Evolutionary conservation across 345 rosid species (phyloP), one percentile per base, ranked within the genome.

Genomic region (Erysimum cheiranthoides): DNA sequence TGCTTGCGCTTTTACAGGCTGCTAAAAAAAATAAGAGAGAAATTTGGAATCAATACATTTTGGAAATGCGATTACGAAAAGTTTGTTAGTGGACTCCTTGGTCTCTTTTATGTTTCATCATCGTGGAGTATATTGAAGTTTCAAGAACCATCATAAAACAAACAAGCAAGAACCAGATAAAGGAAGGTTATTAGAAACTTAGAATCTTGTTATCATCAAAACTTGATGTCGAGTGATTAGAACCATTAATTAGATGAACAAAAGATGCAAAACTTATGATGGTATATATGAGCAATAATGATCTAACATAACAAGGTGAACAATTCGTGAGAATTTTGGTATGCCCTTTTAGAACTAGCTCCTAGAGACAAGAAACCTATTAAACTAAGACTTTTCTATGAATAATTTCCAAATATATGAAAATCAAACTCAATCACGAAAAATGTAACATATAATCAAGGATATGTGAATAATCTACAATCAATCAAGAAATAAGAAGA

Each of bases 1-100:
- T 47, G 63, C 38, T 39, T 76, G 51, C 4, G 68, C 61, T 76
- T 80, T 89, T 61, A 58, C 70, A 21, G 57, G 40, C 84, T 86
- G 83, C 60, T 6, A 62, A 14, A 38, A 54, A 17, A 38, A 46
- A 14, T 2, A 35, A 30, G 8, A 10, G 2, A 40, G 2, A 47
- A 5, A 66, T 12, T 35, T 11, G 14, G 18, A 5, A 50, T 61
- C 27, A 25, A 45, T 65, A 13, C 28, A 43, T 8, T 63, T 63
- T 62, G 17, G 10, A 66, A 49, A 8, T 12, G 43, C 79, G 49
- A 58, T 67, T 13, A 1, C 21, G 3, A 51, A 50, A 43, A 25
- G 3, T 34, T n/a, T 28, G 67, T 49, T 58, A 58, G 8, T 36
- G n/a, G n/a, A n/a, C n/a, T n/a, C n/a, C n/a, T n/a, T n/a, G n/a